Evolutionary conservation across 75 land plant genomes (phyloP).

Genomic region (Pinus albicaulis): DNA sequence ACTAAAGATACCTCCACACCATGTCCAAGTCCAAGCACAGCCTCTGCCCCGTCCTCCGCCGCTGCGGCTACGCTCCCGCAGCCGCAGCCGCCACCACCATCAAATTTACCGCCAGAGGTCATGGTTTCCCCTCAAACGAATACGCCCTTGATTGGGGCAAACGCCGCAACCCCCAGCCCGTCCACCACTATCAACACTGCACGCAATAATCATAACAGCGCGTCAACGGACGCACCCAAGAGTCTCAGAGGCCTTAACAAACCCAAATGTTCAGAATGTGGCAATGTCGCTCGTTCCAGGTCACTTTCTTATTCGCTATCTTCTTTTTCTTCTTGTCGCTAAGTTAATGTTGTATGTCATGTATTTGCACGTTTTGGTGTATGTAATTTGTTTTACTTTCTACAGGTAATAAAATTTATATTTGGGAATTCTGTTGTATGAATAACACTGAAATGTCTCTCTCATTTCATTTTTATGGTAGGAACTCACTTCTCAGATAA

Average conservation of each 20-base stretch:
- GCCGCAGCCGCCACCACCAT: background rate
- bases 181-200: background rate
- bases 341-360: background rate
- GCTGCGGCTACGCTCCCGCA: background rate
- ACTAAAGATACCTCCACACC: background rate
- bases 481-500: background rate
- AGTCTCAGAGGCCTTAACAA: conserved; percentile 73
- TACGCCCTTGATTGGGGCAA: background rate
- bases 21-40: background rate
- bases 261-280: conserved; percentile 83
- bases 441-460: background rate
- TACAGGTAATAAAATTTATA: background rate
- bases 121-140: background rate
- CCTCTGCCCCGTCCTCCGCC: background rate
- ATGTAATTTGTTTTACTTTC: background rate
- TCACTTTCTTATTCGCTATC: background rate
- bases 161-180: conserved; percentile 1
- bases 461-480: background rate
- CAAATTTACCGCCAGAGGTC: background rate
- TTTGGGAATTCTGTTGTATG: background rate
- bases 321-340: background rate
- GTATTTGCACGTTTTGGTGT: background rate
- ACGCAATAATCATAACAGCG: background rate
- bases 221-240: conserved; percentile 10
- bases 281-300: conserved; percentile 84